Conservation (phyloP, 83 land plant genomes). For the Diphasiastrum complanatum region DNA sequence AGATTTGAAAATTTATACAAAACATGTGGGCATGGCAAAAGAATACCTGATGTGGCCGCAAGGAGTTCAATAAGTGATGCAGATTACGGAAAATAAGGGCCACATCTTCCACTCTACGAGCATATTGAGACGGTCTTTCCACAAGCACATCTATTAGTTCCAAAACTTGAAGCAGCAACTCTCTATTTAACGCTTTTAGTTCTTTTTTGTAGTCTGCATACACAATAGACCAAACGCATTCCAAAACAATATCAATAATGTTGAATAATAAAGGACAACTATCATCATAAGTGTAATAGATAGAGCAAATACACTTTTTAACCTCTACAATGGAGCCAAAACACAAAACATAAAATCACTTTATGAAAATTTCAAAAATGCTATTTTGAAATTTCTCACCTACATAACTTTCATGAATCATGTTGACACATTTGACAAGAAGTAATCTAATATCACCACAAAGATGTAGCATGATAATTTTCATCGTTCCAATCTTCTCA, state of each 20-base stretch:
- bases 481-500: no score
- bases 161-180: conserved; percentile 69
- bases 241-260: neutral
- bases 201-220: conserved; percentile 84
- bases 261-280: neutral
- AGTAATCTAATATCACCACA: no score
- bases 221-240: neutral
- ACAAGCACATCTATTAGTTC: conserved; percentile 89
- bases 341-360: no score
- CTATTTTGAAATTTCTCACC: no score
- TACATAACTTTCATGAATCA: no score
- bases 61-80: conserved; percentile 86
- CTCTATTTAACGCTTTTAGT: conserved; percentile 68
- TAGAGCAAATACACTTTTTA: no score
- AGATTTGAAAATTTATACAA: neutral
- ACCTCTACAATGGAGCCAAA: no score
- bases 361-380: no score
- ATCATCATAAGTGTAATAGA: no score
- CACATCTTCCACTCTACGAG: conserved; percentile 85
- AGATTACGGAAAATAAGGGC: conserved; percentile 73
- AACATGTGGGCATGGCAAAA: neutral
- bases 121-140: conserved; percentile 94
- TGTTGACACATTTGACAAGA: no score
- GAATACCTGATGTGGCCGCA: conserved; percentile 88
- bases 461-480: no score